phyloP scores from a whole-genome alignment of 2,329 filamentous ascomycete species.

The Venturiaceae sp. region DNA sequence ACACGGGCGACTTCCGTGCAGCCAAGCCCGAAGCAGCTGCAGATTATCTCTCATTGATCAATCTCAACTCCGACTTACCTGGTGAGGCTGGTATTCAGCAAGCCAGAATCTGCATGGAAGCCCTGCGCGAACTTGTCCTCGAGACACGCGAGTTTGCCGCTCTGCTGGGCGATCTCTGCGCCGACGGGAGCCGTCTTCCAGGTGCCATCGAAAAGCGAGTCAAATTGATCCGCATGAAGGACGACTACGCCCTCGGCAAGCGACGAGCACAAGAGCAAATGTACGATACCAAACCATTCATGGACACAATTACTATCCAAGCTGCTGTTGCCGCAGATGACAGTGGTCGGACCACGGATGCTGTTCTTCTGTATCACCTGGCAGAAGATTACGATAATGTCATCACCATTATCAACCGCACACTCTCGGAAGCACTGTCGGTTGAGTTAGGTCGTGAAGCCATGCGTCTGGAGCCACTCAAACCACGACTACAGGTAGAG shows the following conservation, averaged over 20 bases:
- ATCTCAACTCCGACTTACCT: slow-evolving; percentile 75
- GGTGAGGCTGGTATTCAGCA: slow-evolving; percentile 68
- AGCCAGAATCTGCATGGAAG: slow-evolving; percentile 78
- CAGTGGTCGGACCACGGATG: slow-evolving; percentile 85
- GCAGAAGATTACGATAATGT: slow-evolving; percentile 94
- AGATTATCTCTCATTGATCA: slow-evolving; percentile 87
- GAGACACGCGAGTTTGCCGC: slow-evolving; percentile 94
- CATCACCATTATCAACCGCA: slow-evolving; percentile 79
- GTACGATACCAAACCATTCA: slow-evolving; percentile 69
- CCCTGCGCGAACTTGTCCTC: slow-evolving; percentile 85
- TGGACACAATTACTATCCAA: slow-evolving; percentile 85
- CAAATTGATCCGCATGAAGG: slow-evolving; percentile 51
- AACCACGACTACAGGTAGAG: slow-evolving; percentile 47
- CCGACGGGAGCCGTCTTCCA: slow-evolving; percentile 74
- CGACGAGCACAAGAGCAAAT: slow-evolving; percentile 34
- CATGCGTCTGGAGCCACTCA: slow-evolving; percentile 68
- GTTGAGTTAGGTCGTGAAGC: slow-evolving; percentile 77
- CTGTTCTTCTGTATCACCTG: slow-evolving; percentile 87
- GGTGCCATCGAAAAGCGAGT: slow-evolving; percentile 84
- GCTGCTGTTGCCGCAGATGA: slow-evolving; percentile 90
- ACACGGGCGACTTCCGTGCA: slow-evolving; percentile 90
- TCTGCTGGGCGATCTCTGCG: slow-evolving; percentile 80
- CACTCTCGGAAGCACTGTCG: slow-evolving; percentile 80
- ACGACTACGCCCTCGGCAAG: background rate
- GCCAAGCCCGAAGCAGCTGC: slow-evolving; percentile 82